A percentile compares a stretch with the other conserved stretches of the same genome.
Evolutionary conservation across 306 rosid species (phyloP).

Genomic region (Arachis hypogaea): DNA sequence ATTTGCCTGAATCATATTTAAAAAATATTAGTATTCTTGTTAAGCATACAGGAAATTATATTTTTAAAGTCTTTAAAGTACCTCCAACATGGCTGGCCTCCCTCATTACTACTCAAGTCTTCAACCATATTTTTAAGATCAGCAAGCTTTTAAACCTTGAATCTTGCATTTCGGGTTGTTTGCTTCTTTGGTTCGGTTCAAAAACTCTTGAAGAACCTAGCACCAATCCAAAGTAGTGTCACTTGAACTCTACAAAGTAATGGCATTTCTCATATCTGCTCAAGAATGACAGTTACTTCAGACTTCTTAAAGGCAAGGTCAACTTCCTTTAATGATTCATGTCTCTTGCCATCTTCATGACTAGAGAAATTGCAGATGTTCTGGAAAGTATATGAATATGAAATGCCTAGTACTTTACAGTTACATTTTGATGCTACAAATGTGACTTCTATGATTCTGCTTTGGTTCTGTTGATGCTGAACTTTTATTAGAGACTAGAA

Average conservation of each 20-base stretch:
- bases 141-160: constrained; percentile 58
- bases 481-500: not conserved
- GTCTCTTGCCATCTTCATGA: not conserved
- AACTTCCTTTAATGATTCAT: not conserved
- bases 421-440: constrained; percentile 6
- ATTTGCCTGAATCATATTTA: constrained; percentile 57
- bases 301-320: constrained; percentile 17
- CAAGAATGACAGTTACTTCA: not conserved
- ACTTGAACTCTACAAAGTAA: constrained; percentile 4
- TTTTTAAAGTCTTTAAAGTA: constrained; percentile 22
- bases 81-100: constrained; percentile 66
- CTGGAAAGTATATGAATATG: not conserved
- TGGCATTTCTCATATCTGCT: constrained; percentile 8
- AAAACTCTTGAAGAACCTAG: constrained; percentile 84
- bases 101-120: constrained; percentile 59
- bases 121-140: constrained; percentile 65
- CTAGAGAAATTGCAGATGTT: not conserved
- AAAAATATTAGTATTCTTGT: constrained; percentile 31
- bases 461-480: not conserved
- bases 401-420: constrained; percentile 7
- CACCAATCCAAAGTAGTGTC: constrained; percentile 37
- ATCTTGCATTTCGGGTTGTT: constrained; percentile 50
- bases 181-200: constrained; percentile 66
- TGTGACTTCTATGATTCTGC: constrained; percentile 6
- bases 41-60: constrained; percentile 26